Conservation (phyloP, 192 early-diverging fungal species). For the Umbelopsis sp. region DNA sequence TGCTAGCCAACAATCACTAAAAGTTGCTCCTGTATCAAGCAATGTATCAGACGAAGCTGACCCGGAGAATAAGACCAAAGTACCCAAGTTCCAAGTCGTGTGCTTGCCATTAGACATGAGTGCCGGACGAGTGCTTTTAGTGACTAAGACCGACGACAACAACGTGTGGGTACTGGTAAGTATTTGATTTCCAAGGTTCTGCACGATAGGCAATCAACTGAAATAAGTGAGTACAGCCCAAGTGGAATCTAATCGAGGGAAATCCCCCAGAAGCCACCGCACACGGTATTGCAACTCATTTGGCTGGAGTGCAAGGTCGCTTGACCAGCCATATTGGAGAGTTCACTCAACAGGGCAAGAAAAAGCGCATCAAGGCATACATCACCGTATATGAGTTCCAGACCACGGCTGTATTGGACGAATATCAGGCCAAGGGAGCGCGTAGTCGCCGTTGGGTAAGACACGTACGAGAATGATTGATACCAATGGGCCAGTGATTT, state of each 20-base stretch:
- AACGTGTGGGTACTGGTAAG: neutral
- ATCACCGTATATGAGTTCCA: constrained; percentile 14
- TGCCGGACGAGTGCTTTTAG: neutral
- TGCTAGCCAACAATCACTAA: neutral
- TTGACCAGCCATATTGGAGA: constrained; percentile 12
- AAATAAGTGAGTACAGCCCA: neutral
- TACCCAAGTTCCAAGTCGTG: neutral
- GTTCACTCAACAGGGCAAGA: constrained; percentile 5
- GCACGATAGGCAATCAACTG: neutral
- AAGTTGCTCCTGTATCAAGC: neutral
- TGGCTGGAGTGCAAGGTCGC: constrained; percentile 6
- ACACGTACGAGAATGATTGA: neutral
- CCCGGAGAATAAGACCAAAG: neutral
- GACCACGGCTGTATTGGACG: neutral
- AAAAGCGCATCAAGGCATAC: constrained; percentile 2
- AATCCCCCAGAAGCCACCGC: neutral
- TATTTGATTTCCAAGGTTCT: neutral
- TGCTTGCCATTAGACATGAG: constrained; percentile 3
- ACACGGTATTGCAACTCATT: neutral
- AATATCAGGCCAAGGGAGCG: neutral
- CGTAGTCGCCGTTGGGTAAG: constrained; percentile 14
- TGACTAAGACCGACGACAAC: neutral
- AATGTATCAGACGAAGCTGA: neutral
- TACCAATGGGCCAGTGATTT: neutral
- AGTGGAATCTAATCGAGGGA: neutral